Percentiles rank a stretch among this genome's conserved stretches.
phyloP scores from a whole-genome alignment of 495 filamentous ascomycete genomes.

The Aspergillus avenaceus region DNA sequence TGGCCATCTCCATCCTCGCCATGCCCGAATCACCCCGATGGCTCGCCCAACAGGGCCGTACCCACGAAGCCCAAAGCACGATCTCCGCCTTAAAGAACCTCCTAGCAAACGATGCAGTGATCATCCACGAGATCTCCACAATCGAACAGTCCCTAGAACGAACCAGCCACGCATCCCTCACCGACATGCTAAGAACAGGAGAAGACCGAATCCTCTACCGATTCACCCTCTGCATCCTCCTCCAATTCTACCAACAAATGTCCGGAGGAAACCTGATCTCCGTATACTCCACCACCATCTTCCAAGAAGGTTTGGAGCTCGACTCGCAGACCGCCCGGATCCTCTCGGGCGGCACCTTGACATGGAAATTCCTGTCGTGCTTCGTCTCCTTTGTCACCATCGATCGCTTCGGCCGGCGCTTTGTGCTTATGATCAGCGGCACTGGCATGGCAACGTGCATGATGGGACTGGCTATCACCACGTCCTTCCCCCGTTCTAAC shows the following conservation, averaged over 20 bases:
- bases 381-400: slow-evolving; percentile 43
- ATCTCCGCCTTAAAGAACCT: slow-evolving; percentile 20
- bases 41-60: slow-evolving; percentile 5
- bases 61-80: slow-evolving; percentile 14
- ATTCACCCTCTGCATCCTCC: slow-evolving; percentile 19
- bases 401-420: slow-evolving; percentile 45
- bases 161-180: slow-evolving; percentile 10
- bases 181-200: slow-evolving; percentile 11
- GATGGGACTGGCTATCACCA: slow-evolving; percentile 39
- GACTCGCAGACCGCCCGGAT: slow-evolving; percentile 8
- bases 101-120: slow-evolving; percentile 12
- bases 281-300: slow-evolving; percentile 18
- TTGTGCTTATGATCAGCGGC: slow-evolving; percentile 42
- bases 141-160: slow-evolving; percentile 30
- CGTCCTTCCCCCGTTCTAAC: slow-evolving; percentile 26
- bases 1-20: slow-evolving; percentile 26
- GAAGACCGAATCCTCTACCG: slow-evolving; percentile 19
- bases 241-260: slow-evolving; percentile 32
- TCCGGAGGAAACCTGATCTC: slow-evolving; percentile 20
- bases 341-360: slow-evolving; percentile 25
- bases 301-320: slow-evolving; percentile 14
- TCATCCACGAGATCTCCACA: slow-evolving; percentile 20
- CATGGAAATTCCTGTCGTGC: slow-evolving; percentile 37
- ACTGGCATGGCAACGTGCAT: slow-evolving; percentile 41
- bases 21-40: slow-evolving; percentile 41